Conservation (phyloP, 306 rosid genomes). For the Acacia crassicarpa region DNA sequence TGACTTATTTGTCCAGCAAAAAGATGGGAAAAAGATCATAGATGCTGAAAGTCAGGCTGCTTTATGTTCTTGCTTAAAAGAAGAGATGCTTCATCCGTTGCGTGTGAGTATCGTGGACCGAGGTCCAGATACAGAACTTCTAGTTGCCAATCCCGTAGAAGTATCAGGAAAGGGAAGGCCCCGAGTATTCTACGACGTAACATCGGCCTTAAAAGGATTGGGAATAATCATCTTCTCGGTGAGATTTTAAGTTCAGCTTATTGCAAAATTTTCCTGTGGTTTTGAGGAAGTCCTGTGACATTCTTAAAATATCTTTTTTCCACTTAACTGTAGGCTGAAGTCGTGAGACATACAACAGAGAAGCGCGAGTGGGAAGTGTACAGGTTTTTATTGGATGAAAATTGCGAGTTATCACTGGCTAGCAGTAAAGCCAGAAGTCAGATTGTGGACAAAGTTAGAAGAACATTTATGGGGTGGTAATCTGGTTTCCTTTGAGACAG, state of each 20-base stretch:
- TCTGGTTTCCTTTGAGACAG: constrained; percentile 15
- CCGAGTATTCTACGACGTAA: constrained; percentile 84
- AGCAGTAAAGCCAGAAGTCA: constrained; percentile 60
- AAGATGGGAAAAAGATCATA: constrained; percentile 64
- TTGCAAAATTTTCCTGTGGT: constrained; percentile 8
- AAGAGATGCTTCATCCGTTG: constrained; percentile 72
- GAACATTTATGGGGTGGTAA: constrained; percentile 87
- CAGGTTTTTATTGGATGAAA: constrained; percentile 78
- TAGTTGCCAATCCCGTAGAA: constrained; percentile 90
- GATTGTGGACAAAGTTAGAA: constrained; percentile 75
- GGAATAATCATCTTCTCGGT: constrained; percentile 72
- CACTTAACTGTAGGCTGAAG: constrained; percentile 61
- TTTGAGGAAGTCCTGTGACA: constrained; percentile 13
- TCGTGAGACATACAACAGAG: constrained; percentile 69
- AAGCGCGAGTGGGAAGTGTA: constrained; percentile 89
- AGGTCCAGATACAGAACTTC: constrained; percentile 82
- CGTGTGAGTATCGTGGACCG: constrained; percentile 69
- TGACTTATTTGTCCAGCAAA: constrained; percentile 70
- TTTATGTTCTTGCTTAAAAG: constrained; percentile 64
- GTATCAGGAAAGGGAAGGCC: constrained; percentile 81
- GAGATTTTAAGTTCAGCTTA: constrained; percentile 12
- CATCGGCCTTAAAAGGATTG: constrained; percentile 62
- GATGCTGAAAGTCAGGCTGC: constrained; percentile 67
- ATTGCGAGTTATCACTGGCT: constrained; percentile 55
- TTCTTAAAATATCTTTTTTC: background rate